phyloP scores from a whole-genome alignment of 129 eudicot genomes.

The Tanacetum coccineum region DNA sequence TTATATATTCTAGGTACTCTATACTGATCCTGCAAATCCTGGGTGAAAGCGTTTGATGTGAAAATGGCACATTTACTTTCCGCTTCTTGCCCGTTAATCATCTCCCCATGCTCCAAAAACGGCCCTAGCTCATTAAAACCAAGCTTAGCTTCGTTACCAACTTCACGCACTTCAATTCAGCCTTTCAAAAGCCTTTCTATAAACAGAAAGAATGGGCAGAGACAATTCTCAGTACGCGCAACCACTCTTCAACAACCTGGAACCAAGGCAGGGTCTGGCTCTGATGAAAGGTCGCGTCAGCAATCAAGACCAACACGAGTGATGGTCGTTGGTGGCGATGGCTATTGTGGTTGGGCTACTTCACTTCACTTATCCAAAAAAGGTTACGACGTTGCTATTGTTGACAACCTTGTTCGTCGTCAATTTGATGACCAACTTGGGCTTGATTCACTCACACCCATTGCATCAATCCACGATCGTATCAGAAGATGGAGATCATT shows the following conservation, averaged over 20 bases:
- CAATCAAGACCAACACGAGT: slow-evolving; percentile 54
- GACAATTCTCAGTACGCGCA: slow-evolving; percentile 37
- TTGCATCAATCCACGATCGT: slow-evolving; percentile 84
- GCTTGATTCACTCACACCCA: slow-evolving; percentile 92
- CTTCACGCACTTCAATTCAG: slow-evolving; percentile 39
- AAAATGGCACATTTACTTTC: slow-evolving; percentile 65
- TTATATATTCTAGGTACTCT: slow-evolving; percentile 27
- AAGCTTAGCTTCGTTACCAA: slow-evolving; percentile 19
- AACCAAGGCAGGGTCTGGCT: slow-evolving; percentile 40
- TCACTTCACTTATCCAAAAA: slow-evolving; percentile 91
- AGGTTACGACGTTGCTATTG: slow-evolving; percentile 84
- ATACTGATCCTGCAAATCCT: slow-evolving; percentile 4
- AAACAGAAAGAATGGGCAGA: slow-evolving; percentile 31
- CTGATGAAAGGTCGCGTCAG: slow-evolving; percentile 27
- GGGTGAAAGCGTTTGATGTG: slow-evolving; percentile 24
- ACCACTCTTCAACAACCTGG: slow-evolving; percentile 62
- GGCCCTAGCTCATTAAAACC: slow-evolving; percentile 24
- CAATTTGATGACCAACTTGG: slow-evolving; percentile 92
- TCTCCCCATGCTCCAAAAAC: slow-evolving; percentile 37
- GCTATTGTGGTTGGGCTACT: slow-evolving; percentile 99
- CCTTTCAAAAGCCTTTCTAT: slow-evolving; percentile 33
- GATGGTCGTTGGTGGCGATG: slow-evolving; percentile 97
- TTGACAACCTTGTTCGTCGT: slow-evolving; percentile 93
- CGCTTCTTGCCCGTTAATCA: slow-evolving; percentile 49
- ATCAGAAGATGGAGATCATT: slow-evolving; percentile 57